These are phyloP conservation scores for Leccinum subtestaceum DNA, from an alignment of 768 basidiomycete species.

Conservation along the genomic window DNA sequence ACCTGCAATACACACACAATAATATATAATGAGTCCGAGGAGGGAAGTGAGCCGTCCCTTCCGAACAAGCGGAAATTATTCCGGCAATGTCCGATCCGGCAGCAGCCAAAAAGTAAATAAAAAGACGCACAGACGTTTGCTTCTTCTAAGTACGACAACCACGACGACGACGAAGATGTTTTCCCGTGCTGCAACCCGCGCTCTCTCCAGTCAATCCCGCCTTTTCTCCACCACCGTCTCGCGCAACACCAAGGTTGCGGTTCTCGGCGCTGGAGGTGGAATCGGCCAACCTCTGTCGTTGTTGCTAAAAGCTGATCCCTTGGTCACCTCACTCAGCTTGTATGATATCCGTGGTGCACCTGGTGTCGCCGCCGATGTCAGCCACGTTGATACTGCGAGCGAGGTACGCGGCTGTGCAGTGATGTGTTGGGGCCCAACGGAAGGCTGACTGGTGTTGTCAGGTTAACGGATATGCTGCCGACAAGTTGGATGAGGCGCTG, in stretches of 20 bases:
- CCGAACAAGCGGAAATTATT: neutral
- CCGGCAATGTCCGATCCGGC: slow-evolving; percentile 17
- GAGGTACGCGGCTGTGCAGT: slow-evolving; percentile 47
- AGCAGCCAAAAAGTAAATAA: slow-evolving; percentile 9
- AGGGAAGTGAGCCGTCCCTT: too few relatives aligned
- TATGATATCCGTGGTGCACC: slow-evolving; percentile 30
- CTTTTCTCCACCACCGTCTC: slow-evolving; percentile 74
- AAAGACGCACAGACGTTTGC: neutral
- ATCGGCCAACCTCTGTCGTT: slow-evolving; percentile 97
- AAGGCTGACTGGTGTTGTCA: slow-evolving; percentile 30
- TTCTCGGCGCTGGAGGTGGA: slow-evolving; percentile 97
- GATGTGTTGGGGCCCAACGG: neutral
- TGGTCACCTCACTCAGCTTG: slow-evolving; percentile 80
- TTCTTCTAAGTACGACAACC: slow-evolving; percentile 8
- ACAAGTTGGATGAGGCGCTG: slow-evolving; percentile 87
- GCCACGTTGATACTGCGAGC: slow-evolving; percentile 90
- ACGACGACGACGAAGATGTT: slow-evolving; percentile 51
- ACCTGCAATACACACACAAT: neutral
- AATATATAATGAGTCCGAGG: too few relatives aligned
- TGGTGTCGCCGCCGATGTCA: slow-evolving; percentile 96
- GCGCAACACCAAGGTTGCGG: slow-evolving; percentile 84
- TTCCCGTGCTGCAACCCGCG: slow-evolving; percentile 58
- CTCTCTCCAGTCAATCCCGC: slow-evolving; percentile 54
- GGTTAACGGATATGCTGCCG: slow-evolving; percentile 80
- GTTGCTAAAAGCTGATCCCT: slow-evolving; percentile 82